phyloP scores from a whole-genome alignment of 2,329 filamentous ascomycete genomes.

The Paradendryphiella salina region DNA sequence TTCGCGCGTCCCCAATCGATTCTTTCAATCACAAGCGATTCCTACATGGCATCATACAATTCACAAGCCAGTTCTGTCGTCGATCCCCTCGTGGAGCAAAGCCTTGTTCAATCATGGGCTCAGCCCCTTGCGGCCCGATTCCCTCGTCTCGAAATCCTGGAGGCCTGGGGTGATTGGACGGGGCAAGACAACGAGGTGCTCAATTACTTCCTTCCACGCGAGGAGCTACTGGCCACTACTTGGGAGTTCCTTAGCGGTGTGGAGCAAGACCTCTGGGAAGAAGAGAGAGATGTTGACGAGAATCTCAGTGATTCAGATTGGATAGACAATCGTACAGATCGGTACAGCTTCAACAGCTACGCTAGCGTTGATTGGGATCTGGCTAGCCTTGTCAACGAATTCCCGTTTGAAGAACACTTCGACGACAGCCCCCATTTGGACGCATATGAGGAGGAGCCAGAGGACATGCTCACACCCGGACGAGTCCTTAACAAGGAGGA shows the following conservation, averaged over 20 bases:
- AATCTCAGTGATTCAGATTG: background rate
- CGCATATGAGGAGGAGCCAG: conserved; percentile 27
- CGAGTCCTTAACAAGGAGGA: conserved; percentile 7
- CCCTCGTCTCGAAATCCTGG: conserved; percentile 36
- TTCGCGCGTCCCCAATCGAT: conserved; percentile 35
- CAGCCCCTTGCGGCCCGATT: conserved; percentile 33
- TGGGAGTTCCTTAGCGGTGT: conserved; percentile 44
- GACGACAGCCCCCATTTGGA: conserved; percentile 7
- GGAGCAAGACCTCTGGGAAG: conserved; percentile 42
- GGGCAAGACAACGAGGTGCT: conserved; percentile 36
- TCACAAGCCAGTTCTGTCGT: conserved; percentile 15
- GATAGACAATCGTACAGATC: conserved; percentile 16
- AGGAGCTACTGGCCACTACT: conserved; percentile 35
- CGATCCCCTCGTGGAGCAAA: conserved; percentile 31
- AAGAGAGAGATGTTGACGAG: conserved; percentile 28
- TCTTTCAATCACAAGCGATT: conserved; percentile 25
- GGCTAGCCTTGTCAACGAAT: conserved; percentile 21
- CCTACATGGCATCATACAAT: conserved; percentile 18
- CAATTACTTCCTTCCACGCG: conserved; percentile 38
- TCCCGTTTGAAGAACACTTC: conserved; percentile 7
- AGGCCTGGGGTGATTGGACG: conserved; percentile 41
- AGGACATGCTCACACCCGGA: conserved; percentile 27
- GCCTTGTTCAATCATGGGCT: conserved; percentile 36
- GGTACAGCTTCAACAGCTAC: conserved; percentile 20
- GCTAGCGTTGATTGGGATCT: conserved; percentile 19